Conservation (phyloP, 2,329 filamentous ascomycete genomes). For the Colletotrichum incanum region DNA sequence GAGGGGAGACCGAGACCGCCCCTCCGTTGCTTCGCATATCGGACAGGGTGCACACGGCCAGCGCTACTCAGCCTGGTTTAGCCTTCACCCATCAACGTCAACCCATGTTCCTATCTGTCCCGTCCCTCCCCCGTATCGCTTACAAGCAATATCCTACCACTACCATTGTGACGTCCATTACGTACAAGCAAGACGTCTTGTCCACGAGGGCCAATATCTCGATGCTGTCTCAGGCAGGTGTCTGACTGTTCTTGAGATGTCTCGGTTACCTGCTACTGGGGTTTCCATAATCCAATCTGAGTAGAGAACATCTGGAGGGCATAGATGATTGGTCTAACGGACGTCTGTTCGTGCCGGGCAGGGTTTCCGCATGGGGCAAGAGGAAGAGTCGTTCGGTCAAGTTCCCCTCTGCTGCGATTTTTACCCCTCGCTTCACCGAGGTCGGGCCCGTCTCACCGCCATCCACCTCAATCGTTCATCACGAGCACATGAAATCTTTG, state of each 20-base stretch:
- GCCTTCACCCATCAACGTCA: conserved; percentile 2
- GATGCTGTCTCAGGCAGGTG: no score
- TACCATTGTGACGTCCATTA: conserved; percentile 26
- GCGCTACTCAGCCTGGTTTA: conserved; percentile 12
- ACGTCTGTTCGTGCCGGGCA: not conserved
- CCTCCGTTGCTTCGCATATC: conserved; percentile 5
- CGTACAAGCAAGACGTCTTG: conserved; percentile 33
- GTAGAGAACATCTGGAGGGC: not conserved
- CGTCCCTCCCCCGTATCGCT: conserved; percentile 13
- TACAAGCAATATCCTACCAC: conserved; percentile 36
- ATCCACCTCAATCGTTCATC: not conserved
- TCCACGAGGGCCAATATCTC: not conserved
- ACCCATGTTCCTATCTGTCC: conserved; percentile 10
- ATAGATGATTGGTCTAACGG: not conserved
- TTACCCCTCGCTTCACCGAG: not conserved
- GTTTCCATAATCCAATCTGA: not conserved
- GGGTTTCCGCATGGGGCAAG: not conserved
- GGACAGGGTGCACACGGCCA: conserved; percentile 5
- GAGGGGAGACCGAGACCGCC: conserved; percentile 1
- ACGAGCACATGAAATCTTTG: not conserved
- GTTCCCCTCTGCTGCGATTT: not conserved
- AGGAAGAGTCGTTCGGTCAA: not conserved
- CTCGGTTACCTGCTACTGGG: not conserved
- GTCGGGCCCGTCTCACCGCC: not conserved
- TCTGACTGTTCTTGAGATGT: not conserved